Percentiles rank a stretch among this genome's conserved stretches.
Conservation (phyloP, 2,329 filamentous ascomycete genomes). For the Colletotrichum horii region DNA sequence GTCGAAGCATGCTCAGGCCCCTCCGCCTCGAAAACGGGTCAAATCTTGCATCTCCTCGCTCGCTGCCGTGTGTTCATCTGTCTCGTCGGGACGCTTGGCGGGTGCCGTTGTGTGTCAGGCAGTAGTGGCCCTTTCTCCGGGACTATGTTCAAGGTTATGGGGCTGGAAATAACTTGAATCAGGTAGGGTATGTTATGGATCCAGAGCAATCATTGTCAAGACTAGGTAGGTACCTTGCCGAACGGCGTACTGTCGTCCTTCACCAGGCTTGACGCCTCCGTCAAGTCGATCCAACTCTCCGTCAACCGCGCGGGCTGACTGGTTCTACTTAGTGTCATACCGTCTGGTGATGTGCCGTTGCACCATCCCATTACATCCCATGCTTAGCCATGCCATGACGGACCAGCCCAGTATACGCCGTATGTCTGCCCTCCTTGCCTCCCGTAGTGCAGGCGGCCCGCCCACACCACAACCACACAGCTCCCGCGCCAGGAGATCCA, state of each 20-base stretch:
- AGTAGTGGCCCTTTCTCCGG: background rate
- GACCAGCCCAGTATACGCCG: background rate
- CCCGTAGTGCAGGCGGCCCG: background rate
- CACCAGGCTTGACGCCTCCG: background rate
- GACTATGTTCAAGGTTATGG: background rate
- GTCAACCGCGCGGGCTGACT: background rate
- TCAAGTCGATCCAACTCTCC: background rate
- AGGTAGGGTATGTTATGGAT: background rate
- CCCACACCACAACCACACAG: conserved; percentile 15
- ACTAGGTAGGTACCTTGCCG: background rate
- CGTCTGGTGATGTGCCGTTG: background rate
- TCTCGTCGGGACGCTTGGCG: background rate
- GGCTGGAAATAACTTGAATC: background rate
- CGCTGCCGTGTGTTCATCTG: background rate
- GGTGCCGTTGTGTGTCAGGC: background rate
- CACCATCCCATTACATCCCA: background rate
- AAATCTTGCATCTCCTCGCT: conserved; percentile 36
- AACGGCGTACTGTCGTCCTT: background rate
- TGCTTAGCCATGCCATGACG: background rate
- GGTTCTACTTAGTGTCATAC: background rate
- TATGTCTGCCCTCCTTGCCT: background rate
- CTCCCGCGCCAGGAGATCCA: conserved; percentile 14
- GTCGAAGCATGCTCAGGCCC: background rate
- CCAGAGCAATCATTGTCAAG: background rate
- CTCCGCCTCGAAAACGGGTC: background rate